Evolutionary conservation across 2,329 filamentous ascomycete genomes (phyloP).

Genomic region (Elsinoe fawcettii): DNA sequence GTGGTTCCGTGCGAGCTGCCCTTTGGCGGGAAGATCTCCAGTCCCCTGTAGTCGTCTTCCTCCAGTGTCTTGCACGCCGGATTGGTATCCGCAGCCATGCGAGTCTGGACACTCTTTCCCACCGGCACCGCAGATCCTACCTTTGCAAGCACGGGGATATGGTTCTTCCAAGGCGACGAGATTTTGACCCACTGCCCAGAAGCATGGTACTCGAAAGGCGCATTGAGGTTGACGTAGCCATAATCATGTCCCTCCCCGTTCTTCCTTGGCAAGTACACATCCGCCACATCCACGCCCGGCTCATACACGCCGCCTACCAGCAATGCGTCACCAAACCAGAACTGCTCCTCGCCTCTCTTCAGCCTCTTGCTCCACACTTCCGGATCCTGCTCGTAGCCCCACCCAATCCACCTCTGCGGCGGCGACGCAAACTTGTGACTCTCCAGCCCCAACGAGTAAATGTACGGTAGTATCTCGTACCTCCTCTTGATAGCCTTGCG

Average conservation of each 20-base stretch:
- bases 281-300: constrained; percentile 46
- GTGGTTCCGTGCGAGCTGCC: constrained; percentile 31
- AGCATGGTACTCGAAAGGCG: constrained; percentile 50
- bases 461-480: constrained; percentile 64
- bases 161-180: constrained; percentile 43
- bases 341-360: constrained; percentile 60
- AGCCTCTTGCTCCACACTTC: constrained; percentile 57
- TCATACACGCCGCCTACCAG: constrained; percentile 62
- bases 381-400: constrained; percentile 60
- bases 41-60: constrained; percentile 48
- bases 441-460: constrained; percentile 57
- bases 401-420: constrained; percentile 64
- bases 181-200: constrained; percentile 49
- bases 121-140: constrained; percentile 49
- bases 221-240: constrained; percentile 56
- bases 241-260: constrained; percentile 29
- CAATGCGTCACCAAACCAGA: constrained; percentile 62
- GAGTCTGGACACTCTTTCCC: constrained; percentile 44
- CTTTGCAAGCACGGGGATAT: constrained; percentile 49
- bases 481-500: constrained; percentile 60
- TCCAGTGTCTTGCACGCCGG: constrained; percentile 35
- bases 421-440: constrained; percentile 55
- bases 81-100: constrained; percentile 39
- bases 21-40: constrained; percentile 51
- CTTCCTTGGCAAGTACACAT: constrained; percentile 54